Evolutionary conservation across 768 basidiomycete genomes (phyloP).

Genomic region (Collybia mongolica): DNA sequence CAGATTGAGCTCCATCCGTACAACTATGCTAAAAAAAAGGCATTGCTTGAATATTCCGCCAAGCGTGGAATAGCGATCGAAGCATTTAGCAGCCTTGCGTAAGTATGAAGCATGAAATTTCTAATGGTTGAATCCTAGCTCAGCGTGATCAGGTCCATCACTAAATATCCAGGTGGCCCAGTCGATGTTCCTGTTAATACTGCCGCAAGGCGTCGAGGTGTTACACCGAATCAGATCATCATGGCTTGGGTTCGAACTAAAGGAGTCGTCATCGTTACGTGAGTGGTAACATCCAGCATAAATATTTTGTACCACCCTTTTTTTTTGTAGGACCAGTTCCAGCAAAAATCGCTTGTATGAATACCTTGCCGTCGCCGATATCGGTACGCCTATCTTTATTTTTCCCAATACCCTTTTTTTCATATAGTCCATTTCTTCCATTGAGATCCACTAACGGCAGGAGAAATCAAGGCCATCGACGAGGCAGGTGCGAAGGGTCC

Average conservation of each 20-base stretch:
- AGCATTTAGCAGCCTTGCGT: constrained; percentile 56
- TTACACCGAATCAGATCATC: constrained; percentile 62
- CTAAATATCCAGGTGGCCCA: constrained; percentile 57
- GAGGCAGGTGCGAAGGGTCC: neutral
- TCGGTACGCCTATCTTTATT: constrained; percentile 28
- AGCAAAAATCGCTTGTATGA: constrained; percentile 59
- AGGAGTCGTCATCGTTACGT: constrained; percentile 68
- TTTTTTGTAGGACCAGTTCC: constrained; percentile 49
- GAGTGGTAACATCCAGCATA: constrained; percentile 15
- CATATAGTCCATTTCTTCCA: neutral
- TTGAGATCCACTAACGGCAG: constrained; percentile 47
- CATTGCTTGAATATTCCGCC: constrained; percentile 44
- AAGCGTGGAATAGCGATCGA: constrained; percentile 53
- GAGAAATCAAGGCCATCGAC: neutral
- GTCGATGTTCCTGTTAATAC: constrained; percentile 54
- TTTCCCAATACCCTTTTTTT: neutral
- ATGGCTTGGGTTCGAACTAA: constrained; percentile 70
- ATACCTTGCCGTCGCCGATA: constrained; percentile 65
- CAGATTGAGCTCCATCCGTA: constrained; percentile 61
- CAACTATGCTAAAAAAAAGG: constrained; percentile 46
- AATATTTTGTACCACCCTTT: neutral
- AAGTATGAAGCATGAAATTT: constrained; percentile 4
- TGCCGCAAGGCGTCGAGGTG: constrained; percentile 51
- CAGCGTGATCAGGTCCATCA: constrained; percentile 44
- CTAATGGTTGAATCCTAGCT: neutral